Evolutionary conservation across 2,329 filamentous ascomycete genomes (phyloP).

Genomic region (Aspergillus fructus): DNA sequence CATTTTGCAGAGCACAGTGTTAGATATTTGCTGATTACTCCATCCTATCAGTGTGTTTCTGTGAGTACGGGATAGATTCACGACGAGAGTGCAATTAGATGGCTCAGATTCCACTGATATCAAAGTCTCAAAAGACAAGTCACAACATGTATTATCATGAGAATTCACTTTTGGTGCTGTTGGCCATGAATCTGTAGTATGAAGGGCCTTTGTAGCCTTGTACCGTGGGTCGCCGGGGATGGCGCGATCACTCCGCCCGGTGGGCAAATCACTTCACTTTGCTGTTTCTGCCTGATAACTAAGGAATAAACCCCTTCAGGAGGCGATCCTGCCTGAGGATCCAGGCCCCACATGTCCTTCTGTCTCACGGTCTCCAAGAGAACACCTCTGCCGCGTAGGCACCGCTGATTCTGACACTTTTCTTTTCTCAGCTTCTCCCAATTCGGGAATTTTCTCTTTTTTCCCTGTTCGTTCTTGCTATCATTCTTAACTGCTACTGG

Average conservation of each 20-base stretch:
- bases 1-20: background rate
- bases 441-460: background rate
- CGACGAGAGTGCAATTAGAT: background rate
- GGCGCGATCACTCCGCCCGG: background rate
- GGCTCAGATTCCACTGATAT: background rate
- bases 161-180: background rate
- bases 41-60: background rate
- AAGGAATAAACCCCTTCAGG: background rate
- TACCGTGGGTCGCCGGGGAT: background rate
- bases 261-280: constrained; percentile 6
- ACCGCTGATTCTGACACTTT: background rate
- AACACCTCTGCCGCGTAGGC: background rate
- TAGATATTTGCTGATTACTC: background rate
- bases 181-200: no score
- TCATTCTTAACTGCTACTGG: constrained; percentile 4
- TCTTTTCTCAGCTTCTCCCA: background rate
- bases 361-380: background rate
- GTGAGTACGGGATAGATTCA: background rate
- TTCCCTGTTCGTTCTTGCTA: background rate
- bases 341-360: background rate
- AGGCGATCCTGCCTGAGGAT: constrained; percentile 6
- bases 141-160: background rate
- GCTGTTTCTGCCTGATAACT: background rate
- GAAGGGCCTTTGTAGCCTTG: background rate
- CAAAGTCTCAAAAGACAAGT: background rate